Base-by-base conservation (phyloP, 1,139 yeast genomes). In the Taphrina sp. region DNA sequence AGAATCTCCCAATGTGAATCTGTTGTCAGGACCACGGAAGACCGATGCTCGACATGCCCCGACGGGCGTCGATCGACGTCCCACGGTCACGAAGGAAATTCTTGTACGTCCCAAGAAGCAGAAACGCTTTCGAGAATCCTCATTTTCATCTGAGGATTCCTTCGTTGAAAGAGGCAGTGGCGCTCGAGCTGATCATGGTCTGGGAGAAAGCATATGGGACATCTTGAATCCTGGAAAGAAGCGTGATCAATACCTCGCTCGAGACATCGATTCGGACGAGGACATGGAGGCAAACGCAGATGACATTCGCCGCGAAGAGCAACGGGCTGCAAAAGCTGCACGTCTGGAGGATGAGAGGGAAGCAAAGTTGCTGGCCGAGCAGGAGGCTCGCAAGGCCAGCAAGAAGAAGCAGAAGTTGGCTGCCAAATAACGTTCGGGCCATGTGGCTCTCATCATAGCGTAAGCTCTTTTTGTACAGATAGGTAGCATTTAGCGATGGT, bases 211-310 rank as follows among this genome's bases (percentile, higher is more conserved):
- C 31, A 89, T 90, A 46, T 88, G 96, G 95, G 80, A 82, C 36
- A 78, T 89, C 69, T 85, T 89, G 69, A 43, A 43, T 33, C 47
- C 47, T 20, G 84, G 82, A 66, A 76, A 80, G 57, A 87, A 89
- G 2, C 44, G 52, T 34, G 31, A 54, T 16, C 41, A 42, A 31
- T 76, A 76, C 61, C 70, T 72, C 29, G 69, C 73, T 36, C 75
- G 75, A 59, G 58, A 59, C 37, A 31, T 47, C 16, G 75, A 77
- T 52, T 82, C 81, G 56, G 81, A 82, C 54, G 87, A 83, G 59
- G 95, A 86, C 65, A 89, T 90, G 96, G 96, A 89, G 66, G 96
- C 96, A 7, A 85, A 94, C 0, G 96, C 95, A 22, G 82, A 82
- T 24, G 96, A 90, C 63, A 80, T 90, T 37, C 72, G 87, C 39